A percentile compares a stretch with the other conserved stretches of the same genome.
Conservation (phyloP, 768 basidiomycete genomes). For the Thelephora aurantiotincta region DNA sequence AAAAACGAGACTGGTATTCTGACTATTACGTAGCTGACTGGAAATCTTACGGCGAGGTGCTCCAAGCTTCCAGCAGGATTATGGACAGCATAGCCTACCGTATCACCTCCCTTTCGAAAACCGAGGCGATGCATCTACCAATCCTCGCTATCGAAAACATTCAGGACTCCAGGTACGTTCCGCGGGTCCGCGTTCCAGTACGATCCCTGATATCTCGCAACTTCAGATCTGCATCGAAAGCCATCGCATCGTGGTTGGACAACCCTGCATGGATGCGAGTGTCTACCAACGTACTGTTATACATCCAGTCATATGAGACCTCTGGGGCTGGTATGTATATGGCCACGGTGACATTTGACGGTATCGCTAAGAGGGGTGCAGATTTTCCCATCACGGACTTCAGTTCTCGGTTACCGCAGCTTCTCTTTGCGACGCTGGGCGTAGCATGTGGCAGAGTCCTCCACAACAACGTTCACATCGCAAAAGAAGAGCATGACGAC, state of each 20-base stretch:
- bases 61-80: conserved; percentile 1
- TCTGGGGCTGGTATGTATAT: background rate
- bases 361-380: background rate
- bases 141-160: background rate
- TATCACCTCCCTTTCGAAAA: background rate
- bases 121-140: background rate
- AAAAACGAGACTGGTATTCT: background rate
- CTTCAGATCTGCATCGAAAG: background rate
- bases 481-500: background rate
- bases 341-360: background rate
- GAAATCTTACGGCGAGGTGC: conserved; percentile 11
- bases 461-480: background rate
- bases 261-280: background rate
- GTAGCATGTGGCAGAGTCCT: background rate
- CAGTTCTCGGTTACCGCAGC: background rate
- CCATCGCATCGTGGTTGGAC: background rate
- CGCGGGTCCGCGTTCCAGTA: too few relatives aligned
- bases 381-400: background rate
- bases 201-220: too few relatives aligned
- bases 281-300: background rate
- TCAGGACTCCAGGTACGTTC: background rate
- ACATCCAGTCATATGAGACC: background rate
- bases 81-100: background rate
- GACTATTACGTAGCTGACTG: conserved; percentile 12
- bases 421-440: background rate